These are phyloP conservation scores for Harringtonia aguacate DNA, from an alignment of 2,329 filamentous ascomycete species.

Conservation along the genomic window DNA sequence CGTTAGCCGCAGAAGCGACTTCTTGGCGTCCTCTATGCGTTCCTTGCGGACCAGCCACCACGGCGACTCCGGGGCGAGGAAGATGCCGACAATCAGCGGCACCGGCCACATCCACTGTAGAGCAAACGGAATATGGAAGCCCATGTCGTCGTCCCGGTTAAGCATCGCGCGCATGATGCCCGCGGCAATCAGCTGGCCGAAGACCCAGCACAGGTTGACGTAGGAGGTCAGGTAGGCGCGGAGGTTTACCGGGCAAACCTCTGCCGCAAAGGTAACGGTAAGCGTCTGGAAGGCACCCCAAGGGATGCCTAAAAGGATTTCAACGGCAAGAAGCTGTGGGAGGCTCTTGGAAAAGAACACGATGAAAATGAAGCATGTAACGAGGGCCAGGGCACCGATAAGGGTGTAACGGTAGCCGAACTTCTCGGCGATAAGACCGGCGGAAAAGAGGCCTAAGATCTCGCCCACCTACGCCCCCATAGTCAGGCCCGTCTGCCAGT, in stretches of 20 bases:
- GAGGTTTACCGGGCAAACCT: conserved; percentile 62
- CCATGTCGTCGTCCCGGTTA: conserved; percentile 48
- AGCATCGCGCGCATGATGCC: conserved; percentile 63
- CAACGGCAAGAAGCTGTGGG: conserved; percentile 45
- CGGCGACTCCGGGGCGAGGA: conserved; percentile 58
- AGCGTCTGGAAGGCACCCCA: conserved; percentile 27
- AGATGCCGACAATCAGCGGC: conserved; percentile 54
- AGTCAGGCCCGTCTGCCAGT: conserved; percentile 52
- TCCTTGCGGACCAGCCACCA: conserved; percentile 66
- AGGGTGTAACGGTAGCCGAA: conserved; percentile 58
- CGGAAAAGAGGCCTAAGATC: conserved; percentile 55
- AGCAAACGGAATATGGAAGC: conserved; percentile 57
- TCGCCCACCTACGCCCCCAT: conserved; percentile 47
- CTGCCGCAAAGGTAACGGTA: conserved; percentile 56
- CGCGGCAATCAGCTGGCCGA: conserved; percentile 64
- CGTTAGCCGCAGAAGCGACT: conserved; percentile 54
- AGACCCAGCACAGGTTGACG: conserved; percentile 67
- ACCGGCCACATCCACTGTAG: conserved; percentile 69
- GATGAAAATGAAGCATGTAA: conserved; percentile 49
- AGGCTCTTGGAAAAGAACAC: conserved; percentile 56
- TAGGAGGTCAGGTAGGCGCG: conserved; percentile 64
- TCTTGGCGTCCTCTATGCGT: conserved; percentile 54
- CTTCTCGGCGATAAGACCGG: conserved; percentile 53
- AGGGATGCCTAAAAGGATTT: conserved; percentile 48
- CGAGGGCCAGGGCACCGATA: conserved; percentile 41